Base-by-base conservation (phyloP, 106 monocot genomes). In the Allium fistulosum region DNA sequence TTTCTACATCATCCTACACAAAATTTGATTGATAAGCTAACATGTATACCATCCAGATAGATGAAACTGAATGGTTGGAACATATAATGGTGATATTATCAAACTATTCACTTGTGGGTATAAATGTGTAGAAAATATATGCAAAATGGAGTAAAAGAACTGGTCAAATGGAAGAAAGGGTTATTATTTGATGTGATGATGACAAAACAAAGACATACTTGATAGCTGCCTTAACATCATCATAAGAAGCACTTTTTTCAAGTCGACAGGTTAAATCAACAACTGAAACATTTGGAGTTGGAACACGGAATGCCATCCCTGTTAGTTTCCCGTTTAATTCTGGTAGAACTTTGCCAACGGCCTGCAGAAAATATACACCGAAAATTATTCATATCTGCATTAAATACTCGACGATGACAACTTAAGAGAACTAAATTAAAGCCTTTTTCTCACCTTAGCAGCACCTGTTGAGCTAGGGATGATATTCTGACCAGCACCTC, bases 401-500 rank as follows among this genome's bases (percentile, higher is more conserved):
- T 10, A 51, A 68, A 69, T 14, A 10, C 28, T 67, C n/a, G 9
- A 37, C n/a, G 9, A 2, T 2, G 5, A 37, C 1, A 37, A 37
- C 37, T 37, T 37, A 37, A 37, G 37, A 37, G 37, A 37, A 4
- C 37, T 5, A 37, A 37, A 37, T 37, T 37, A 37, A 1, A 37
- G 37, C 37, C 1, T 37, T 37, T 49, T 15, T 28, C 57, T 62
- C 53, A 92, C 96, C 92, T 92, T 96, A 53, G 96, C 96, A 46
- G 96, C 96, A 76, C 96, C 96, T 37, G 96, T 96, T 52, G 96
- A 96, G 67, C 96, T 96, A 49, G 96, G 96, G 46, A 96, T 96
- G 67, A 96, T 96, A 71, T 96, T 96, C 65, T 96, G 96, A 65
- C 84, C 77, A 69, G 96, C 96, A 61, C 96, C 96, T 72, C 96